phyloP scores from a whole-genome alignment of 2,329 filamentous ascomycete species.

The Tympanopsis confertula region DNA sequence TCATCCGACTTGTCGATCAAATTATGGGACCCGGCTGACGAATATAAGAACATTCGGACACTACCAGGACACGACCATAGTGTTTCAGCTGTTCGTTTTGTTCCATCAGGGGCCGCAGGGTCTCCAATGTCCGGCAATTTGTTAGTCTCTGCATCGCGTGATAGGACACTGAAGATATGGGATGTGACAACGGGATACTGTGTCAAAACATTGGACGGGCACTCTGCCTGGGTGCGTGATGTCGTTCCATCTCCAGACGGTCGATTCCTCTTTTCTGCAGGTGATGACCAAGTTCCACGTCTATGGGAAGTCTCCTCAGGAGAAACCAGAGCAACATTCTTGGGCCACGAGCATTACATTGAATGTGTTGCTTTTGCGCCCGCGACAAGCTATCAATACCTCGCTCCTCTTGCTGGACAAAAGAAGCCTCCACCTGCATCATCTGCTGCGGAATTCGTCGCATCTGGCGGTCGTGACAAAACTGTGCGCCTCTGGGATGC shows the following conservation, averaged over 20 bases:
- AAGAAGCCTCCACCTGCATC: slow-evolving; percentile 68
- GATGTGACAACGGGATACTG: slow-evolving; percentile 89
- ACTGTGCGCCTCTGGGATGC: slow-evolving; percentile 82
- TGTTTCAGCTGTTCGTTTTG: slow-evolving; percentile 78
- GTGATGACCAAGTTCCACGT: slow-evolving; percentile 70
- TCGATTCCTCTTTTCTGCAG: slow-evolving; percentile 69
- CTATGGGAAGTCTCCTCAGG: slow-evolving; percentile 73
- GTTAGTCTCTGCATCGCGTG: slow-evolving; percentile 74
- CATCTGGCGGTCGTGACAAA: slow-evolving; percentile 82
- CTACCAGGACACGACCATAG: slow-evolving; percentile 86
- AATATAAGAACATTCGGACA: slow-evolving; percentile 91
- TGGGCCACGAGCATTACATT: slow-evolving; percentile 77
- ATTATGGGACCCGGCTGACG: slow-evolving; percentile 82
- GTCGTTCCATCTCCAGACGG: slow-evolving; percentile 75
- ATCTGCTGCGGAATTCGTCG: slow-evolving; percentile 76
- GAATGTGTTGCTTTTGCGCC: slow-evolving; percentile 84
- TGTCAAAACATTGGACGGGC: slow-evolving; percentile 76
- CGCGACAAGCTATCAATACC: slow-evolving; percentile 62
- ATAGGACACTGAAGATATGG: slow-evolving; percentile 80
- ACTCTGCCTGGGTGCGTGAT: slow-evolving; percentile 83
- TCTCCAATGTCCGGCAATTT: slow-evolving; percentile 72
- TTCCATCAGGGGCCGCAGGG: slow-evolving; percentile 70
- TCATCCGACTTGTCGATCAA: slow-evolving; percentile 88
- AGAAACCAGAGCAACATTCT: slow-evolving; percentile 67
- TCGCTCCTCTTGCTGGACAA: slow-evolving; percentile 67